Base-by-base conservation (phyloP, 345 rosid species). In the Draba incana region DNA sequence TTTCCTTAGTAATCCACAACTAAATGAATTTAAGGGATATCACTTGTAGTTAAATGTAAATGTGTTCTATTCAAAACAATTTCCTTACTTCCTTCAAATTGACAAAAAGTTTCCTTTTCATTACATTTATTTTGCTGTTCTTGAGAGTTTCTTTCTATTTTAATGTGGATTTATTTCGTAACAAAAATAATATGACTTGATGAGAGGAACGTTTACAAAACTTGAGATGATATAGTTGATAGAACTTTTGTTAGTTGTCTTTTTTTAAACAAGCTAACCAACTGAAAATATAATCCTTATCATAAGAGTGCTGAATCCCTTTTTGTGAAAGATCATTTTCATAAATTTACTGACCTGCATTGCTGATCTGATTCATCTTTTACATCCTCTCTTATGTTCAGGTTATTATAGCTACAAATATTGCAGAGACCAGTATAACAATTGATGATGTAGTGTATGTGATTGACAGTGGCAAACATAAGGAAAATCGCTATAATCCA, bases 391-490 rank as follows among this genome's bases (percentile, higher is more conserved):
- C 57, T 51, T 63, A 62, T 64, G 57, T 71, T 59, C 81, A 92
- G 98, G 84, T 92, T 71, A 92, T 92, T 43, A 66, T 86, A 53
- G 97, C 98, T 42, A 92, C 98, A 63, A 92, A 70, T 53, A 70
- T 70, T 51, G 74, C 74, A 13, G 74, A 92, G 88, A 92, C 96
- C 45, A 92, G 96, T 75, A 83, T 92, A 77, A 92, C 96, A 58
- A 88, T 92, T 55, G 97, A 88, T 71, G 98, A 92, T 80, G 96
- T 92, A 27, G 92, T 92, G 42, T 89, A 85, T 69, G 98, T 92
- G 77, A 84, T 92, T 50, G 96, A 89, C 71, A 84, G 92, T 75
- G 98, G 98, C 72, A 88, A 82, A 81, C 98, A 92, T 72, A 92
- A 92, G 83, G 98, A 92, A 75, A 88, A 85, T 75, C 89, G 95